These are phyloP conservation scores for Chlorella ohadii DNA, from an alignment of 139 green algal genomes.

Conservation along the genomic window DNA sequence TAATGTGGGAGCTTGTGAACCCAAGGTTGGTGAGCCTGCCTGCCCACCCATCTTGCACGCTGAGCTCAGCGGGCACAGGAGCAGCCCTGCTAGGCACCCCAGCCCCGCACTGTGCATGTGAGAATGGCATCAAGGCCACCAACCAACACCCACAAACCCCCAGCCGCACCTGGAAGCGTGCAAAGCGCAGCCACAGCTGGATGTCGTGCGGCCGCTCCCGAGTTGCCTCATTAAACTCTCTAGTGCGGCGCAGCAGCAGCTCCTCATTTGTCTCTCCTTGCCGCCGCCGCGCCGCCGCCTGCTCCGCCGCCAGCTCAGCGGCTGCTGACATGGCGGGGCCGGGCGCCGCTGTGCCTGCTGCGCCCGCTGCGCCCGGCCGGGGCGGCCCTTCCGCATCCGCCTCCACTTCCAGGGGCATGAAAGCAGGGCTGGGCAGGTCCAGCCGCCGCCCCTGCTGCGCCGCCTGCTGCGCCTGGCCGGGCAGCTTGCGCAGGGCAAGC, in stretches of 20 bases:
- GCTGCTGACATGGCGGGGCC: neutral
- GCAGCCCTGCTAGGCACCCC: too few species aligned
- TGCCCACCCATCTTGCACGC: too few species aligned
- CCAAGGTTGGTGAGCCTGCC: too few species aligned
- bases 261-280: constrained; percentile 69
- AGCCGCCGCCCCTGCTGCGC: neutral
- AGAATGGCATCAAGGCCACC: too few species aligned
- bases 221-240: constrained; percentile 76
- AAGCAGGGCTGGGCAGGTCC: constrained; percentile 8
- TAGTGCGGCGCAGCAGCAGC: constrained; percentile 55
- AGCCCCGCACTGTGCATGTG: too few species aligned
- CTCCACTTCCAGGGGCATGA: neutral
- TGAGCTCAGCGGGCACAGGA: too few species aligned
- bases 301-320: constrained; percentile 1
- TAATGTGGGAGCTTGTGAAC: too few species aligned
- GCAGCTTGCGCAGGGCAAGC: neutral
- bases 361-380: neutral
- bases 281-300: constrained; percentile 28
- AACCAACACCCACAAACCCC: too few species aligned
- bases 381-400: neutral
- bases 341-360: neutral
- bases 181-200: constrained; percentile 87
- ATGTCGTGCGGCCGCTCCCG: constrained; percentile 70
- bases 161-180: constrained; percentile 83
- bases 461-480: too few species aligned